Conservation (phyloP, 2,329 filamentous ascomycete species). For the Fonsecaea pugnacius region DNA sequence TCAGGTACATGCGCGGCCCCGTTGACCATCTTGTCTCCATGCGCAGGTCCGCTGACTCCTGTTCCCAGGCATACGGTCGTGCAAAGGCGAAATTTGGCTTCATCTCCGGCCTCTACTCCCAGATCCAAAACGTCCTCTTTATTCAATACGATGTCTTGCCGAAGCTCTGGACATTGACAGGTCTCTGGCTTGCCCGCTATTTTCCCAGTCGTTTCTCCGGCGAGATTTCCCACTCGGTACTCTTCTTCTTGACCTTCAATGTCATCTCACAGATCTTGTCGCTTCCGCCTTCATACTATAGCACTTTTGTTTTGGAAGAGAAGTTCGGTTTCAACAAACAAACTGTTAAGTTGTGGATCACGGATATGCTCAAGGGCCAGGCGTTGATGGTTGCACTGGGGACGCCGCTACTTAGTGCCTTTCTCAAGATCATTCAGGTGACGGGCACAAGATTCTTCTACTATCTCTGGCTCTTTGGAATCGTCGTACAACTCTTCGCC, state of each 20-base stretch:
- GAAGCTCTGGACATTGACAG: constrained; percentile 84
- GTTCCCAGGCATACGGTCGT: constrained; percentile 76
- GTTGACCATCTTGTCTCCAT: background rate
- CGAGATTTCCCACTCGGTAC: constrained; percentile 89
- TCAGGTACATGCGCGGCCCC: constrained; percentile 59
- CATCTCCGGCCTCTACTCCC: constrained; percentile 77
- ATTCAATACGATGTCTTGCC: constrained; percentile 91
- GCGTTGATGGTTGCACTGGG: constrained; percentile 78
- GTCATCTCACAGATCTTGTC: constrained; percentile 78
- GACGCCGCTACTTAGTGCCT: constrained; percentile 85
- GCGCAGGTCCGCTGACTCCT: constrained; percentile 8
- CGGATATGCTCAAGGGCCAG: constrained; percentile 90
- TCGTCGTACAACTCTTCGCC: constrained; percentile 87
- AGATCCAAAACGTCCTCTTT: constrained; percentile 84
- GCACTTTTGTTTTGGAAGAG: constrained; percentile 94
- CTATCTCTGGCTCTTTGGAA: constrained; percentile 93
- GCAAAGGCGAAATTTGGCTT: constrained; percentile 92
- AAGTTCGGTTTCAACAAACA: constrained; percentile 99
- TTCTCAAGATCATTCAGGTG: constrained; percentile 91
- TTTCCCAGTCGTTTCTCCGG: constrained; percentile 79
- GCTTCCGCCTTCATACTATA: constrained; percentile 83
- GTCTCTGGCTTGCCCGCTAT: constrained; percentile 72
- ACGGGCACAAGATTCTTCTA: constrained; percentile 96
- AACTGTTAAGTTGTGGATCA: constrained; percentile 83
- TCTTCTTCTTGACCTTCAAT: constrained; percentile 88